Evolutionary conservation across 164 flowering plant species (phyloP).

Genomic region (Pachysandra terminalis): DNA sequence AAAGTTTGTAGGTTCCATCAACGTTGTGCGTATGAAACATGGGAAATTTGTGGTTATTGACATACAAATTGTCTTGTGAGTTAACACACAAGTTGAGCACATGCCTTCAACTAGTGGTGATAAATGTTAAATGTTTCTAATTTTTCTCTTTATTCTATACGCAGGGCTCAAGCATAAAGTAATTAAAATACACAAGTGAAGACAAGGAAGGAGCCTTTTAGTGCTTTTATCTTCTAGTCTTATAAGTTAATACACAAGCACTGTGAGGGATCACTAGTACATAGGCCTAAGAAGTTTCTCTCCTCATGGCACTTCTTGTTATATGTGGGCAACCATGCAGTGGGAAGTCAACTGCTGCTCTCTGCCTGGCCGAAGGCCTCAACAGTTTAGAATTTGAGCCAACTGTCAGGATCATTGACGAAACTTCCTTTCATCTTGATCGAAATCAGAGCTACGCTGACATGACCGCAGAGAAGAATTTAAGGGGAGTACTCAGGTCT

Average conservation of each 20-base stretch:
- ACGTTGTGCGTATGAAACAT: no score
- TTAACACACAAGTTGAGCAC: no score
- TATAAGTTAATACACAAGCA: neutral
- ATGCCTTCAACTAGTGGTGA: no score
- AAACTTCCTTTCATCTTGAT: slow-evolving; percentile 69
- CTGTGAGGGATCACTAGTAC: neutral
- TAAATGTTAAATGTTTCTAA: no score
- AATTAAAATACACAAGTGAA: neutral
- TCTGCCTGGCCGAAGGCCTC: slow-evolving; percentile 57
- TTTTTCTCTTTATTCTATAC: neutral
- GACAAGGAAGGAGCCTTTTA: neutral
- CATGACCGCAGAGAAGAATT: slow-evolving; percentile 77
- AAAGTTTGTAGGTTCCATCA: no score
- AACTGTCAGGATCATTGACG: slow-evolving; percentile 56
- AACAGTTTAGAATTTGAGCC: slow-evolving; percentile 43
- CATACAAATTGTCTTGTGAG: no score
- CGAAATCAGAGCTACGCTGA: slow-evolving; percentile 75
- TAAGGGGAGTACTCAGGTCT: slow-evolving; percentile 82
- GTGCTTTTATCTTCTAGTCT: no score
- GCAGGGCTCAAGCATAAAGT: neutral
- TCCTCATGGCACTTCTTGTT: slow-evolving; percentile 84
- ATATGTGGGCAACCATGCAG: slow-evolving; percentile 99
- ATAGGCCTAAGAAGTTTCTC: neutral
- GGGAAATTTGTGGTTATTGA: no score
- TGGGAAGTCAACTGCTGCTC: slow-evolving; percentile 88